Conservation (phyloP, 2,329 filamentous ascomycete species). For the Colletotrichum tropicale region DNA sequence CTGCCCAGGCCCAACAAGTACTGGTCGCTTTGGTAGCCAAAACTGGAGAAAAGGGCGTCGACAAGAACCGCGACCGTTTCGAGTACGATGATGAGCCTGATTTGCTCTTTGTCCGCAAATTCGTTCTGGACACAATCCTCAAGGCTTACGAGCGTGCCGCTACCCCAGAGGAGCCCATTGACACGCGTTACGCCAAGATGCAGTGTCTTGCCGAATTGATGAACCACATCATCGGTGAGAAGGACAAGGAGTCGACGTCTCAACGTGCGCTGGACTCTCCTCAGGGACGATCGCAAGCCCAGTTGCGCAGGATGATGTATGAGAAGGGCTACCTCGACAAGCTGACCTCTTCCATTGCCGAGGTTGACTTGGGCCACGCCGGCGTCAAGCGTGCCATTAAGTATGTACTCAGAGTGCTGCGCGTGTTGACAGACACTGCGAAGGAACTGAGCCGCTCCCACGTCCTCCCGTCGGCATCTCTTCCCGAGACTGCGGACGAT, state of each 20-base stretch:
- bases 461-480: slow-evolving; percentile 70
- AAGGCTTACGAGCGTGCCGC: slow-evolving; percentile 92
- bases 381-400: slow-evolving; percentile 94
- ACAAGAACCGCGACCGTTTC: slow-evolving; percentile 61
- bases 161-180: slow-evolving; percentile 77
- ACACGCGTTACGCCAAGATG: slow-evolving; percentile 86
- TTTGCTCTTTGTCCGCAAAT: slow-evolving; percentile 89
- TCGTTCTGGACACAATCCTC: slow-evolving; percentile 91
- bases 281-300: slow-evolving; percentile 70
- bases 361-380: slow-evolving; percentile 94
- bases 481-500: slow-evolving; percentile 76
- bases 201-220: slow-evolving; percentile 90
- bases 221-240: slow-evolving; percentile 86
- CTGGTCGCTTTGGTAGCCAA: slow-evolving; percentile 87
- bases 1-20: slow-evolving; percentile 83
- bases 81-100: slow-evolving; percentile 80
- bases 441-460: slow-evolving; percentile 84
- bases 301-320: slow-evolving; percentile 94
- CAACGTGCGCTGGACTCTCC: slow-evolving; percentile 33
- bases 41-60: slow-evolving; percentile 76
- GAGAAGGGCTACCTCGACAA: slow-evolving; percentile 95
- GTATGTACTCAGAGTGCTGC: slow-evolving; percentile 90
- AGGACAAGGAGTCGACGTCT: slow-evolving; percentile 62
- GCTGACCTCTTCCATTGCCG: slow-evolving; percentile 88
- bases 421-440: slow-evolving; percentile 85